Conservation (phyloP, 495 filamentous ascomycete genomes). For the Diplogelasinospora grovesii region DNA sequence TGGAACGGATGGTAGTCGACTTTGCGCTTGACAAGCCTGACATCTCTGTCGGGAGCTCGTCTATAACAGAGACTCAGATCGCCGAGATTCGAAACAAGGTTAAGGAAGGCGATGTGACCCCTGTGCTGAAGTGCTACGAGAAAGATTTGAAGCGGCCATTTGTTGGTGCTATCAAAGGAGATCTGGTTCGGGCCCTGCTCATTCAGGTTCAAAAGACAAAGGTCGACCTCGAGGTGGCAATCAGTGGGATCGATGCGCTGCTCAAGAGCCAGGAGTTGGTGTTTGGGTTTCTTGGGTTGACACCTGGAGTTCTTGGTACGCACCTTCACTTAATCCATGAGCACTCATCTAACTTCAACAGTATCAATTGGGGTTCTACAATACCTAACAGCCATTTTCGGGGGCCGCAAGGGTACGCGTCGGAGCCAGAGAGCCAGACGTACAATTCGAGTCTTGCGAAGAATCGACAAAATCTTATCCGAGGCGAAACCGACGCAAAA, state of each 20-base stretch:
- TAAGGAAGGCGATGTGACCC: conserved; percentile 84
- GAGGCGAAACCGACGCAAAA: conserved; percentile 54
- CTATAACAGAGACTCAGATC: conserved; percentile 53
- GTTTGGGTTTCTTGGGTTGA: conserved; percentile 91
- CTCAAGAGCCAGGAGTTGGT: conserved; percentile 95
- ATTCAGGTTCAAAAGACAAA: conserved; percentile 99
- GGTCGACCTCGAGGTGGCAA: conserved; percentile 93
- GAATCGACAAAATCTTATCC: conserved; percentile 76
- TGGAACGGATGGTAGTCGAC: conserved; percentile 97
- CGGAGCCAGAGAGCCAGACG: conserved; percentile 54
- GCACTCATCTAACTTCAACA: conserved; percentile 2
- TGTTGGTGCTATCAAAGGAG: conserved; percentile 69
- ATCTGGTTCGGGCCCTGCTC: conserved; percentile 81
- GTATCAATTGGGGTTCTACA: conserved; percentile 69
- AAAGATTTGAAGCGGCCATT: conserved; percentile 75
- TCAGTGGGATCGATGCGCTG: conserved; percentile 86
- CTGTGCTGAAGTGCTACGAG: conserved; percentile 85
- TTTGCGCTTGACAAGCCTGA: conserved; percentile 75
- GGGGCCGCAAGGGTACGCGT: conserved; percentile 58
- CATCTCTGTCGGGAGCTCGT: conserved; percentile 32
- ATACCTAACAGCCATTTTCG: conserved; percentile 62
- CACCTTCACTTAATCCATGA: not conserved
- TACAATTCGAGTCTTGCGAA: conserved; percentile 67
- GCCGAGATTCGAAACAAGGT: conserved; percentile 67
- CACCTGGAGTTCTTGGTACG: conserved; percentile 66